Evolutionary conservation across 805 yeast genomes (phyloP).

Genomic region (Yamadazyma scolyti): DNA sequence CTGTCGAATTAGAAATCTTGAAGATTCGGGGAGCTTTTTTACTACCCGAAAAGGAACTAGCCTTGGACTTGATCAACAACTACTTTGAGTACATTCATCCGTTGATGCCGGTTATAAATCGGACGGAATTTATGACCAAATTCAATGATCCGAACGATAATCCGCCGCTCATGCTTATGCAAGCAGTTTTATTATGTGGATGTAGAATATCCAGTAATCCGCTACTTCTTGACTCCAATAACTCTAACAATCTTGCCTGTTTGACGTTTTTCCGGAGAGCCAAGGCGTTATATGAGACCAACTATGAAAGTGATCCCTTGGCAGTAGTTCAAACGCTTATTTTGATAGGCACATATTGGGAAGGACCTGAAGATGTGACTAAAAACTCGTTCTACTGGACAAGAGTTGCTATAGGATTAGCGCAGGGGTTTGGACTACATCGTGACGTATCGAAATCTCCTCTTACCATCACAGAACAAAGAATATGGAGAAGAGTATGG

Average conservation of each 20-base stretch:
- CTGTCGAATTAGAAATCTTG: slow-evolving; percentile 63
- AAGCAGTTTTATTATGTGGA: slow-evolving; percentile 67
- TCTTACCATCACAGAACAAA: slow-evolving; percentile 36
- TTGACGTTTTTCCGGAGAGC: slow-evolving; percentile 63
- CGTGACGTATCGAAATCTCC: slow-evolving; percentile 46
- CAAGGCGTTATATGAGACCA: slow-evolving; percentile 68
- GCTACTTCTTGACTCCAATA: slow-evolving; percentile 45
- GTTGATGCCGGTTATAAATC: slow-evolving; percentile 62
- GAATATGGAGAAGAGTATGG: slow-evolving; percentile 66
- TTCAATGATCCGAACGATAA: slow-evolving; percentile 53
- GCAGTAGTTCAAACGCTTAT: slow-evolving; percentile 58
- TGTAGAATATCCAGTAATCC: slow-evolving; percentile 58
- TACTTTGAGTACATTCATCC: slow-evolving; percentile 69
- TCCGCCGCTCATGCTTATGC: slow-evolving; percentile 63
- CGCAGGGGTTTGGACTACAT: slow-evolving; percentile 77
- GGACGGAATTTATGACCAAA: slow-evolving; percentile 55
- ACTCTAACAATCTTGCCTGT: slow-evolving; percentile 50
- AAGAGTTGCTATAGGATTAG: slow-evolving; percentile 62
- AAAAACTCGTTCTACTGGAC: slow-evolving; percentile 69
- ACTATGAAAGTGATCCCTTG: slow-evolving; percentile 62
- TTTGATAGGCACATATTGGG: slow-evolving; percentile 68
- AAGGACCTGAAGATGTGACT: slow-evolving; percentile 66
- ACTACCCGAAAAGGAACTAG: slow-evolving; percentile 57
- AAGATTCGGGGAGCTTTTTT: slow-evolving; percentile 67
- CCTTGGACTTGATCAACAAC: slow-evolving; percentile 55